These are phyloP conservation scores for Rosa persica DNA, from an alignment of 306 rosid species.

Conservation along the genomic window DNA sequence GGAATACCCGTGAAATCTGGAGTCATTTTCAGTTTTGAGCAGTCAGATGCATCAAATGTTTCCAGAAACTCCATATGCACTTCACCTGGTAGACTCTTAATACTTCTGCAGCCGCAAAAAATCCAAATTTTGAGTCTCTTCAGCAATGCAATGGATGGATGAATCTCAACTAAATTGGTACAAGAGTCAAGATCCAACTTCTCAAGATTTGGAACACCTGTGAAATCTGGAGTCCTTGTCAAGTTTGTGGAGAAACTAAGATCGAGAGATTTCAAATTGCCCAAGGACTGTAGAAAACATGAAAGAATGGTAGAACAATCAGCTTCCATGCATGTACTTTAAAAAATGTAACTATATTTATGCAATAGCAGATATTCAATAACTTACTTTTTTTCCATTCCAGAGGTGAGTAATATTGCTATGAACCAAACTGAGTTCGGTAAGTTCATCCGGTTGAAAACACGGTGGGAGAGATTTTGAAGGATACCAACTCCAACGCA, in stretches of 20 bases:
- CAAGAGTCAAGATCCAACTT: slow-evolving; percentile 20
- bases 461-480: not conserved
- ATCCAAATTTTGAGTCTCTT: slow-evolving; percentile 7
- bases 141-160: slow-evolving; percentile 9
- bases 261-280: slow-evolving; percentile 14
- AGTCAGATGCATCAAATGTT: slow-evolving; percentile 13
- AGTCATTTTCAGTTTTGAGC: slow-evolving; percentile 18
- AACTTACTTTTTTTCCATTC: not conserved
- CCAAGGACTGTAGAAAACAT: slow-evolving; percentile 4
- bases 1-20: slow-evolving; percentile 18
- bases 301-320: not conserved
- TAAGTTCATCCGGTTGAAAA: not conserved
- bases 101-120: slow-evolving; percentile 3
- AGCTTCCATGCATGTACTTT: not conserved
- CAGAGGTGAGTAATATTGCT: not conserved
- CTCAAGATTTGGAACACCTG: slow-evolving; percentile 13
- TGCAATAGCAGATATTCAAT: not conserved
- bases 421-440: not conserved
- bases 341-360: not conserved
- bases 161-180: slow-evolving; percentile 13
- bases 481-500: slow-evolving; percentile 5
- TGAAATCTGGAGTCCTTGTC: slow-evolving; percentile 18
- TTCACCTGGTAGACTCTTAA: not conserved
- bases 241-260: slow-evolving; percentile 17
- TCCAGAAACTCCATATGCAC: slow-evolving; percentile 8